Base-by-base conservation (phyloP, 2,329 filamentous ascomycete genomes). In the Pestalotiopsis sp. region DNA sequence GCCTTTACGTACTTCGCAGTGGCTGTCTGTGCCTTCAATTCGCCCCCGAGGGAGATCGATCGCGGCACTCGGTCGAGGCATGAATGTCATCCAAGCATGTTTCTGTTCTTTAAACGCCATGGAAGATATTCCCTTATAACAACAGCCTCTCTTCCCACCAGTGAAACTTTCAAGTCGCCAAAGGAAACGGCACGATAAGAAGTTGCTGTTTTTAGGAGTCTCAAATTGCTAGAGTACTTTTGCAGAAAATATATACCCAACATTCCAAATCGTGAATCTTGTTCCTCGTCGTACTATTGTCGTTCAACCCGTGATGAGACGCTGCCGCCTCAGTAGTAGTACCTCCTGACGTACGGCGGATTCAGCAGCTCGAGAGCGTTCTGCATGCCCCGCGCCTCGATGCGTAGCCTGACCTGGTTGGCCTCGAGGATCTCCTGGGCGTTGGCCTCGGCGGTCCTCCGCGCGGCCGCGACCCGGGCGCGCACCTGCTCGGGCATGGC, bases 391-490 rank as follows among this genome's bases (percentile, higher is more conserved):
- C 62, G 62, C 17, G 62, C 66, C 40, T 55, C 24, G n/a, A 68
- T 60, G 1, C 40, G 24, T 7, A 40, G 3, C 26, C 58, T 22
- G 2, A 39, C 56, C 35, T 57, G 60, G n/a, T 35, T 64, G 7
- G 66, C 66, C n/a, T 68, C 39, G 6, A 68, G 30, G 26, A 44
- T 66, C 48, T 68, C 64, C 56, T 57, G 56, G 14, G 67, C 67
- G 44, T 52, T 52, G 14, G 67, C 64, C 17, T 64, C 30, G 26
- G 24, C 39, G 38, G 57, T 66, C 22, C 67, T 26, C 6, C 55
- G 39, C 26, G 35, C 52, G 35, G 48, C 58, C 35, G 39, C 67
- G 22, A 66, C 26, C 4, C 67, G 56, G 17, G 48, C 20, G 44
- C 66, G 67, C 7, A 68, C 58, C 48, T 66, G 64, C 2, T 35